Conservation (phyloP, 2,329 filamentous ascomycete species). For the Aspergillus awamori region DNA sequence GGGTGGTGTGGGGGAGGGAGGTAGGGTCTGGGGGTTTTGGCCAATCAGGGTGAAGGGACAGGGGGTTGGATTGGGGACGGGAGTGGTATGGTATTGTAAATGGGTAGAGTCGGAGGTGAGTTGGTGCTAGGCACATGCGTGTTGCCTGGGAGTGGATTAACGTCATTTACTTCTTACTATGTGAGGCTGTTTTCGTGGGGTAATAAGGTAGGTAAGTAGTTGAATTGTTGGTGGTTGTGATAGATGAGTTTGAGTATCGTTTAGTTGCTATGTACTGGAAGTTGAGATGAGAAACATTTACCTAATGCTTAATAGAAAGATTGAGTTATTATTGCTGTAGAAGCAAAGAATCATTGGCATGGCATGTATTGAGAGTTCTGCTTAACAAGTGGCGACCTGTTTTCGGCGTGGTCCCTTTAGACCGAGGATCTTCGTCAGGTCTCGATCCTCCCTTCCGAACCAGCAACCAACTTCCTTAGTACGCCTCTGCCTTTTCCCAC, state of each 20-base stretch:
- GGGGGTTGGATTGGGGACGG: neutral
- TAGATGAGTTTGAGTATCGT: too few relatives aligned
- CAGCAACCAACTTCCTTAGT: slow-evolving; percentile 25
- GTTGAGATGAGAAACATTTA: neutral
- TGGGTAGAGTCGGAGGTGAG: too few relatives aligned
- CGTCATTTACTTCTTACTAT: slow-evolving; percentile 12
- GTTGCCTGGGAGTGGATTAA: slow-evolving; percentile 18
- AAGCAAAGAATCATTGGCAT: too few relatives aligned
- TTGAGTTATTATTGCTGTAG: too few relatives aligned
- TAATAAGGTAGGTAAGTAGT: too few relatives aligned
- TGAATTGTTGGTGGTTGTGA: too few relatives aligned
- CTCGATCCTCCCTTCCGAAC: slow-evolving; percentile 43
- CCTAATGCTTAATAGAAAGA: too few relatives aligned
- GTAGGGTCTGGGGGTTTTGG: neutral
- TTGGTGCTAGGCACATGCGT: too few relatives aligned
- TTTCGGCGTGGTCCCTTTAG: slow-evolving; percentile 32
- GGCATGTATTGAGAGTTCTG: too few relatives aligned
- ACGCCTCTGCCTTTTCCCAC: slow-evolving; percentile 23
- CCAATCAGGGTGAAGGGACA: neutral
- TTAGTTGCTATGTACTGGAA: too few relatives aligned
- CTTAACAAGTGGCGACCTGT: slow-evolving; percentile 2
- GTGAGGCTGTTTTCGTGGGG: too few relatives aligned
- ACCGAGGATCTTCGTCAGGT: slow-evolving; percentile 36
- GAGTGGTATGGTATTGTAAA: slow-evolving; percentile 13
- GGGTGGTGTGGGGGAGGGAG: neutral